Evolutionary conservation across 495 filamentous ascomycete genomes (phyloP).

Genomic region (Penicillium dipodomyicola): DNA sequence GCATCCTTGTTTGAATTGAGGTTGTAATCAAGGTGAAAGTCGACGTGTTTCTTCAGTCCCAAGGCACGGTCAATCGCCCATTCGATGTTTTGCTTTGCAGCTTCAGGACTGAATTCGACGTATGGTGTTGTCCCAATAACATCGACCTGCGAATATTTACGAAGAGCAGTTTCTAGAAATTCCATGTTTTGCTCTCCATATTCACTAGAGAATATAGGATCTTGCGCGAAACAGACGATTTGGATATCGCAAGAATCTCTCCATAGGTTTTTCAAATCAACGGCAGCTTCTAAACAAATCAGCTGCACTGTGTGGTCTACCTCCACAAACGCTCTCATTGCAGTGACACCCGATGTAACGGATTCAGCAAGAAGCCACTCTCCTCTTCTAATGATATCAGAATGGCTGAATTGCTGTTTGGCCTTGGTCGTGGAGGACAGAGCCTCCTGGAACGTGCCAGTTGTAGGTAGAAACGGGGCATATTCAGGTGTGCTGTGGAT

Average conservation of each 20-base stretch:
- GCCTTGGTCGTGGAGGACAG: conserved; percentile 59
- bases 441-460: conserved; percentile 66
- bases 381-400: conserved; percentile 62
- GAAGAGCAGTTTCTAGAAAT: conserved; percentile 50
- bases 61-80: conserved; percentile 58
- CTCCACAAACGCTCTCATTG: conserved; percentile 73
- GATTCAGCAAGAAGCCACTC: conserved; percentile 66
- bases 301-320: conserved; percentile 60
- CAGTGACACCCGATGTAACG: conserved; percentile 63
- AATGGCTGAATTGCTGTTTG: conserved; percentile 57
- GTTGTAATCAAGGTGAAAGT: conserved; percentile 75
- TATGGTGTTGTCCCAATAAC: conserved; percentile 70
- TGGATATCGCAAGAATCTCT: conserved; percentile 57
- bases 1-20: conserved; percentile 48
- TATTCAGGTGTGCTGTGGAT: conserved; percentile 58
- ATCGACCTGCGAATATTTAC: conserved; percentile 43
- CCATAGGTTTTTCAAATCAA: conserved; percentile 58
- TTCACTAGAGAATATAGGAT: conserved; percentile 60
- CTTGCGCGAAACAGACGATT: conserved; percentile 72
- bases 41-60: conserved; percentile 54
- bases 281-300: conserved; percentile 57
- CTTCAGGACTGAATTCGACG: conserved; percentile 54
- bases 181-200: conserved; percentile 45
- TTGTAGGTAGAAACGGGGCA: conserved; percentile 54
- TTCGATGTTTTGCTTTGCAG: conserved; percentile 56